phyloP scores from a whole-genome alignment of 495 filamentous ascomycete species.

The Lophiostoma macrostomum region DNA sequence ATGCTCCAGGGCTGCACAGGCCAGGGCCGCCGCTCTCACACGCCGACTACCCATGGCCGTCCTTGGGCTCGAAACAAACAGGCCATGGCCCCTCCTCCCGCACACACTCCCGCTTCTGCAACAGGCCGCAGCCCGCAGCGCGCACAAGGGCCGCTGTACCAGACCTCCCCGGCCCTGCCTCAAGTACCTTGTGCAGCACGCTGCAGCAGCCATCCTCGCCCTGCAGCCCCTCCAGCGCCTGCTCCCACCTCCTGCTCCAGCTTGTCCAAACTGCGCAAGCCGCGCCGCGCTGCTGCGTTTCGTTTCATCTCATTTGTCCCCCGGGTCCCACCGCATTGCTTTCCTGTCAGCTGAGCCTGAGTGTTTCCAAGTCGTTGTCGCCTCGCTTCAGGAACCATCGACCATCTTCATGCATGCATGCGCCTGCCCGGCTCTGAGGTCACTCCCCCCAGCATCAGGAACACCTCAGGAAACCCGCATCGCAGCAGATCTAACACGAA shows the following conservation, averaged over 20 bases:
- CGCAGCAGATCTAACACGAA: slow-evolving; percentile 25
- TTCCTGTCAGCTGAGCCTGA: slow-evolving; percentile 8
- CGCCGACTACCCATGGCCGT: background rate
- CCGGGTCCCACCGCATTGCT: slow-evolving; percentile 1
- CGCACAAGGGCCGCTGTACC: slow-evolving; percentile 7
- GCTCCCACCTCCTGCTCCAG: no score
- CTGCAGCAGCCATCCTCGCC: slow-evolving; percentile 9
- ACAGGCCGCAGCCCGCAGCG: slow-evolving; percentile 24
- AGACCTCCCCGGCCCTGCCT: slow-evolving; percentile 6
- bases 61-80: slow-evolving; percentile 28
- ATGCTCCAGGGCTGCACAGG: no score
- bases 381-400: slow-evolving; percentile 34
- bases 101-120: slow-evolving; percentile 22
- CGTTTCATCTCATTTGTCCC: slow-evolving; percentile 8
- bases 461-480: slow-evolving; percentile 8
- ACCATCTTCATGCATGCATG: slow-evolving; percentile 37
- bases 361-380: slow-evolving; percentile 7
- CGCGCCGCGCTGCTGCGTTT: slow-evolving; percentile 23
- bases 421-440: slow-evolving; percentile 27
- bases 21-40: background rate
- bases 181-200: slow-evolving; percentile 25
- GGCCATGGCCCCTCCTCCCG: slow-evolving; percentile 10
- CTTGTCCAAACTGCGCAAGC: no score
- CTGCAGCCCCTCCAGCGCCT: slow-evolving; percentile 13
- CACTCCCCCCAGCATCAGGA: slow-evolving; percentile 26